Base-by-base conservation (phyloP, 306 rosid genomes). In the Vigna unguiculata region DNA sequence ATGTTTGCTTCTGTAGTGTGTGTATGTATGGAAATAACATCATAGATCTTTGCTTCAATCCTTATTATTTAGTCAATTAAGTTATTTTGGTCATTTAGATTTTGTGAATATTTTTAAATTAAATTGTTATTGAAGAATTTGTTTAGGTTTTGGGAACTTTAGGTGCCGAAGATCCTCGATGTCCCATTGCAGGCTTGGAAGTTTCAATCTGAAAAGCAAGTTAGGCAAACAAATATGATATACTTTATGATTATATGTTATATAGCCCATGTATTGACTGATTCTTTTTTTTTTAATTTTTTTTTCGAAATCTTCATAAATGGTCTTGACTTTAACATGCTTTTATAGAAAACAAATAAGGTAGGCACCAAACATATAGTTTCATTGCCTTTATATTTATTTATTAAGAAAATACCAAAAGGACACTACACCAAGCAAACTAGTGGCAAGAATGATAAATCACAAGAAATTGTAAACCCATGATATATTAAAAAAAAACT, bases 131-230 rank as follows among this genome's bases (percentile, higher is more conserved):
- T 71, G 74, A 69, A 74, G 34, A 53, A 36, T 63, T 41, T 43
- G 11, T 16, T 59, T 80, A 80, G 75, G 54, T 61, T 28, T 72
- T 74, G 25, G 52, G 58, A 68, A 86, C 78, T n/a, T n/a, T n/a
- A n/a, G n/a, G n/a, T n/a, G n/a, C n/a, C n/a, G n/a, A n/a, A n/a
- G n/a, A n/a, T n/a, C 97, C 90, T 77, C 88, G 93, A 59, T 92
- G 97, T 69, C 97, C 92, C 7, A 46, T 78, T 45, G 86, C 46
- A 38, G 97, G 99, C 70, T 78, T 92, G 84, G 85, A 86, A 21
- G 67, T 60, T 74, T 79, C 86, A 8, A 52, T 38, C 47, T 71
- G 82, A 66, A 82, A 79, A 71, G 85, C 87, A 55, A 30, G 49
- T 77, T 43, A 71, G 82, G 89, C 85, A 21, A 88, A 92, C n/a